phyloP scores from a whole-genome alignment of 2,329 filamentous ascomycete genomes.

The Apiospora rasikravindrae region DNA sequence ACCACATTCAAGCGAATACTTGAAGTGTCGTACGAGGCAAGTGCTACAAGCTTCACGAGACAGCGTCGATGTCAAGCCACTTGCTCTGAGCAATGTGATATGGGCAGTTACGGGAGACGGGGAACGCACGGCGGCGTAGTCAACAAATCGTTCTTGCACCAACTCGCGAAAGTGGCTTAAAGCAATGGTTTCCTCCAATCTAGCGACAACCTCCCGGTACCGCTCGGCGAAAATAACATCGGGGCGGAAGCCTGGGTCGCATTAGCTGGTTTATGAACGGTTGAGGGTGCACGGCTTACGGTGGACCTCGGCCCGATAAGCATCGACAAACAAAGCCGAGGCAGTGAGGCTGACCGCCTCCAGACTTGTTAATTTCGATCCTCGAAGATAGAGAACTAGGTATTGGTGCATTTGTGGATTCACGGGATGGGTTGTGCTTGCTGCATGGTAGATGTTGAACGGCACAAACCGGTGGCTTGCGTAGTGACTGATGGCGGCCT shows the following conservation, averaged over 20 bases:
- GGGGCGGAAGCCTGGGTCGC: background rate
- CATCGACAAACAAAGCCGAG: background rate
- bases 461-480: constrained; percentile 1
- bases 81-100: constrained; percentile 3
- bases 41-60: background rate
- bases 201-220: background rate
- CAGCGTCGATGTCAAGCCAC: background rate
- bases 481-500: constrained; percentile 1
- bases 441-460: background rate
- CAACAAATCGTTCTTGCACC: background rate
- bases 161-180: background rate
- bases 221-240: background rate
- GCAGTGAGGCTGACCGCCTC: background rate
- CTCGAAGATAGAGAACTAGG: background rate
- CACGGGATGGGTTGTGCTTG: background rate
- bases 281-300: background rate
- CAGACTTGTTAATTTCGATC: background rate
- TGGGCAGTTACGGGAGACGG: background rate
- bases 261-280: background rate
- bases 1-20: background rate
- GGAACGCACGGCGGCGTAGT: background rate
- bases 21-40: background rate
- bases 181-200: background rate
- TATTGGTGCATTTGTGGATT: background rate
- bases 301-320: constrained; percentile 3